Conservation (phyloP, 352 stramenopile genomes). For the Globisporangium camurandrum region DNA sequence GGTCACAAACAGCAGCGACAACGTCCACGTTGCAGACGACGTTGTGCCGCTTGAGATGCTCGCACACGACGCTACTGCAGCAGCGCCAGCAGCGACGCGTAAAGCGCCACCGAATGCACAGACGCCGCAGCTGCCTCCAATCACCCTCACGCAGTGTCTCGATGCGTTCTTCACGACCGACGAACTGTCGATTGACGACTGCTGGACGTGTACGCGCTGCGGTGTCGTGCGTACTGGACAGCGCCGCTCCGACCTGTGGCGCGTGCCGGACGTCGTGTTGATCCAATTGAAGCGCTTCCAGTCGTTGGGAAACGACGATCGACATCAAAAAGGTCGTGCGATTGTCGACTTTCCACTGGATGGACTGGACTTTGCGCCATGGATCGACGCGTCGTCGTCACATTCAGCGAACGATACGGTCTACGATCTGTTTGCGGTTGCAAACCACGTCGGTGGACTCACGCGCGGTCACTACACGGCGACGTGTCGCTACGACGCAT, state of each 20-base stretch:
- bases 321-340: conserved; percentile 74
- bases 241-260: conserved; percentile 59
- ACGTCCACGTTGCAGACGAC: conserved; percentile 30
- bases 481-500: conserved; percentile 64
- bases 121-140: conserved; percentile 16
- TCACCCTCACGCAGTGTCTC: conserved; percentile 59
- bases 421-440: conserved; percentile 96
- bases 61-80: conserved; percentile 6
- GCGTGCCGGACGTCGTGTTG: conserved; percentile 77
- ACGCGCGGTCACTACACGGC: conserved; percentile 94
- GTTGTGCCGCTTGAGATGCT: conserved; percentile 23
- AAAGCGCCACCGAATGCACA: not conserved
- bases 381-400: conserved; percentile 30
- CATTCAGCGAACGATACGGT: conserved; percentile 17
- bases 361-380: conserved; percentile 73
- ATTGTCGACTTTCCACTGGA: conserved; percentile 76
- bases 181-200: conserved; percentile 59
- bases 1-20: conserved; percentile 4
- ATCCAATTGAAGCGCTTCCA: conserved; percentile 87
- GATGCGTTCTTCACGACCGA: conserved; percentile 66
- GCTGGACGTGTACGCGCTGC: conserved; percentile 70
- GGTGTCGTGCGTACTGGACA: conserved; percentile 48
- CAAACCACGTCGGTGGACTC: conserved; percentile 96
- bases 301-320: conserved; percentile 79
- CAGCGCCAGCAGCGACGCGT: not conserved